phyloP scores from a whole-genome alignment of 129 eudicot species.

The Chrysanthemum makinoi region DNA sequence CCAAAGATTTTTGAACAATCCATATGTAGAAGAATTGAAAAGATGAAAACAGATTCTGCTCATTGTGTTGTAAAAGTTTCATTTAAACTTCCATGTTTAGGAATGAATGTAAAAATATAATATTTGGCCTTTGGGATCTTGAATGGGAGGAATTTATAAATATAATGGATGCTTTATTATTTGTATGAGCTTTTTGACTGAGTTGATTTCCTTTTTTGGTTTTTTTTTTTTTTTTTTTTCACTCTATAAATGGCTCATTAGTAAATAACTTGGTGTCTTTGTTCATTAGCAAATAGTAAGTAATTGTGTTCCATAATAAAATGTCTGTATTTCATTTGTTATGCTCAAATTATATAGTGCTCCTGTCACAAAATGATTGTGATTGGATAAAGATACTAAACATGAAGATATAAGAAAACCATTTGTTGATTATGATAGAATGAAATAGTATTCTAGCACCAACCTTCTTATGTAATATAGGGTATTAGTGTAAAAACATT shows the following conservation, averaged over 20 bases:
- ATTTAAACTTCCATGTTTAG: conserved; percentile 21
- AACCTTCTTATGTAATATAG: too few species aligned
- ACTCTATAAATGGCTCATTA: background rate
- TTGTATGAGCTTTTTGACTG: conserved; percentile 23
- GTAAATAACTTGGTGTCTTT: too few species aligned
- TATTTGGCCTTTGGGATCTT: conserved; percentile 20
- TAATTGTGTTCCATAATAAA: too few species aligned
- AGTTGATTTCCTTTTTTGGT: conserved; percentile 23
- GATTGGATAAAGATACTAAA: too few species aligned
- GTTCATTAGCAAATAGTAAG: too few species aligned
- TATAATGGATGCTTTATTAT: conserved; percentile 24
- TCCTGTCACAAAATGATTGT: too few species aligned
- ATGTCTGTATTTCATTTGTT: too few species aligned
- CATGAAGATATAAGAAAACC: too few species aligned
- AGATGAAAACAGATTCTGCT: conserved; percentile 2
- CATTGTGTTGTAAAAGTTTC: conserved; percentile 22
- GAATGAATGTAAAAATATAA: conserved; percentile 28
- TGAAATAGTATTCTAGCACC: too few species aligned
- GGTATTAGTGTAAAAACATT: too few species aligned
- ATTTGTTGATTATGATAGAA: too few species aligned
- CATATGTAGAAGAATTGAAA: conserved; percentile 11
- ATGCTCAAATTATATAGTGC: too few species aligned
- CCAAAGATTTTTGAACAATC: conserved; percentile 12
- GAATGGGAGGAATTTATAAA: conserved; percentile 22
- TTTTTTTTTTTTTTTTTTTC: background rate